These are phyloP conservation scores for Herpetomonas tarakana DNA, from an alignment of 208 protist genomes.

Conservation along the genomic window DNA sequence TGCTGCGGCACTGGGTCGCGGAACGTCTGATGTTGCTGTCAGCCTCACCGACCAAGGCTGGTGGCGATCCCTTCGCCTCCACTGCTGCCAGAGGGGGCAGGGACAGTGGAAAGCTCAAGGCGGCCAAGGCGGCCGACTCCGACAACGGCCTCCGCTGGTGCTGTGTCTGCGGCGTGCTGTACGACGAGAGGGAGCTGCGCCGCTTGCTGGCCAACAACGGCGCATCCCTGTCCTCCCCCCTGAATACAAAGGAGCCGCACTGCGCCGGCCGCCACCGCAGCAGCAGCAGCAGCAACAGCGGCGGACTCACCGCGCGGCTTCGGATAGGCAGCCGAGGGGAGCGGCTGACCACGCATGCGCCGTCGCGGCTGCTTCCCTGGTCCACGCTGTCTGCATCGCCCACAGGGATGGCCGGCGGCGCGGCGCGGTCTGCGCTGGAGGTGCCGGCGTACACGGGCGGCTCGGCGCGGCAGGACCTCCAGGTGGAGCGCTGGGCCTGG, in stretches of 20 bases:
- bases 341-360: conserved; percentile 48
- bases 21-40: conserved; percentile 22
- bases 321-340: conserved; percentile 58
- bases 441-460: conserved; percentile 6
- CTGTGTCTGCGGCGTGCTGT: conserved; percentile 48
- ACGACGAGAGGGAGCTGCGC: conserved; percentile 41
- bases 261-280: not conserved
- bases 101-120: not conserved
- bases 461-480: conserved; percentile 12
- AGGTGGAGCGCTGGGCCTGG: conserved; percentile 74
- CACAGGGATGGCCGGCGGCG: too few species aligned
- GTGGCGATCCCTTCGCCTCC: not conserved
- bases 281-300: not conserved
- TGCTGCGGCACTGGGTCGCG: conserved; percentile 52
- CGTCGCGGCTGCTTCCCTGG: conserved; percentile 16
- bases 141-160: conserved; percentile 56
- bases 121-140: not conserved
- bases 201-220: conserved; percentile 22
- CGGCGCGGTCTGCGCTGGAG: conserved; percentile 7
- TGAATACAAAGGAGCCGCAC: not conserved
- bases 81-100: not conserved
- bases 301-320: not conserved
- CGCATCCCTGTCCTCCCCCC: conserved; percentile 9
- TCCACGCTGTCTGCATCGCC: not conserved
- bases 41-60: not conserved